Base-by-base conservation (phyloP, 257 asterid species). In the Nicotiana noctiflora region DNA sequence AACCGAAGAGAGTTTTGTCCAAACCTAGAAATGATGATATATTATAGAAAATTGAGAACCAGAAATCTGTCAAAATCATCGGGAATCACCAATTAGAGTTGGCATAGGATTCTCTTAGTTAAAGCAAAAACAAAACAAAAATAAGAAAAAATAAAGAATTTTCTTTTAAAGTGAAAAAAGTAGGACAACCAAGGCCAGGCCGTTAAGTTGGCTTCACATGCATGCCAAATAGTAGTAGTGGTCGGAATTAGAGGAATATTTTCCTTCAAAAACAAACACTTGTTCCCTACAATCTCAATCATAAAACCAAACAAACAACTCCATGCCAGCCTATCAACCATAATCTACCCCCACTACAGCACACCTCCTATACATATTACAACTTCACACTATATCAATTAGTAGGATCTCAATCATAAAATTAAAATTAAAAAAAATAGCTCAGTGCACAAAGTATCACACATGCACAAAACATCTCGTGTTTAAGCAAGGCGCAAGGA, bases 201-300 rank as follows among this genome's bases (percentile, higher is more conserved):
- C 61, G 21, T 37, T 37, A n/a, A n/a, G 55, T 19, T 59, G 64
- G 31, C 29, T 59, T 59, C 29, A 59, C 64, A 37, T 62, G 64
- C 81, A 60, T 79, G 65, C 64, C 64, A 64, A 65, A 49, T 49
- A 29, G 82, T 27, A 49, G 53, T 21, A 52, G 46, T 49, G 25
- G 82, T 64, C 18, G 56, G 82, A 11, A 19, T 44, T 19, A 80
- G 12, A 67, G 59, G 79, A 52, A 80, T 65, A 68, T 64, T 53
- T 34, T 61, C 83, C 55, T 37, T 31, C 55, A 1, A 67, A 67
- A 0, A n/a, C 76, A 37, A 37, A 67, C 31, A n/a, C 10, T 67
- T 67, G 31, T n/a, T 37, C 37, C n/a, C n/a, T n/a, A n/a, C n/a
- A n/a, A n/a, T n/a, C 34, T 44, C 77, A 70, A 70, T 70, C 77